Conservation (phyloP, 2,329 filamentous ascomycete genomes). For the Colletotrichum gigasporum region DNA sequence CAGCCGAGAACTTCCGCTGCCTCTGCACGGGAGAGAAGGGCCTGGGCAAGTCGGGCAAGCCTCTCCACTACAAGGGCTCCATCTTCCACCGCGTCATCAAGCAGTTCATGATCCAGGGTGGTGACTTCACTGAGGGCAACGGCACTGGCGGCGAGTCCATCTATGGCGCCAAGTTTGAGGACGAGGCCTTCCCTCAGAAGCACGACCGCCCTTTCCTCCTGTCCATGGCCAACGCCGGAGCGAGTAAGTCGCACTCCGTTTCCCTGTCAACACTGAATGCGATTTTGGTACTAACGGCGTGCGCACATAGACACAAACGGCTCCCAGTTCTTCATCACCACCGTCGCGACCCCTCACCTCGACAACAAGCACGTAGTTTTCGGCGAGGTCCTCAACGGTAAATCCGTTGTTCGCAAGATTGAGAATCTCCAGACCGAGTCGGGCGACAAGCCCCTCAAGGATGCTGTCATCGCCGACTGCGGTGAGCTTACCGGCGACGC, state of each 20-base stretch:
- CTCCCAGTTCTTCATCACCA: slow-evolving; percentile 98
- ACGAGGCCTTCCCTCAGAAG: slow-evolving; percentile 93
- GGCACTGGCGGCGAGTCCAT: slow-evolving; percentile 97
- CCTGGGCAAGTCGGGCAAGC: slow-evolving; percentile 80
- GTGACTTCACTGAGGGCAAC: slow-evolving; percentile 95
- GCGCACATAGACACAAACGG: slow-evolving; percentile 82
- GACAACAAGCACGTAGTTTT: slow-evolving; percentile 98
- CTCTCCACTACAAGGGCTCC: slow-evolving; percentile 92
- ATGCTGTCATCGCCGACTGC: slow-evolving; percentile 82
- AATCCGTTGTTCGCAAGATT: slow-evolving; percentile 88
- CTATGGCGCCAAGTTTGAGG: slow-evolving; percentile 96
- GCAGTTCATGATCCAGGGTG: slow-evolving; percentile 98
- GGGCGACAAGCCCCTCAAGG: slow-evolving; percentile 80
- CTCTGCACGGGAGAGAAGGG: slow-evolving; percentile 97
- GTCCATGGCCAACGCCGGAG: slow-evolving; percentile 97
- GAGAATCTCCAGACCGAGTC: slow-evolving; percentile 82
- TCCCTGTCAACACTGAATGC: too few relatives aligned
- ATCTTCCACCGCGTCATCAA: slow-evolving; percentile 97
- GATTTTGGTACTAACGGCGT: slow-evolving; percentile 24
- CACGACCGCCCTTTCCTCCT: slow-evolving; percentile 94
- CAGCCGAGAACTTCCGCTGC: slow-evolving; percentile 93
- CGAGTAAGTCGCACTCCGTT: slow-evolving; percentile 64
- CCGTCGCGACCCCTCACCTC: slow-evolving; percentile 91
- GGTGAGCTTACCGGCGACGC: slow-evolving; percentile 82
- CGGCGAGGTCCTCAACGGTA: slow-evolving; percentile 91